These are phyloP conservation scores for Camellia japonica DNA, from an alignment of 148 eudicot species.

Conservation along the genomic window DNA sequence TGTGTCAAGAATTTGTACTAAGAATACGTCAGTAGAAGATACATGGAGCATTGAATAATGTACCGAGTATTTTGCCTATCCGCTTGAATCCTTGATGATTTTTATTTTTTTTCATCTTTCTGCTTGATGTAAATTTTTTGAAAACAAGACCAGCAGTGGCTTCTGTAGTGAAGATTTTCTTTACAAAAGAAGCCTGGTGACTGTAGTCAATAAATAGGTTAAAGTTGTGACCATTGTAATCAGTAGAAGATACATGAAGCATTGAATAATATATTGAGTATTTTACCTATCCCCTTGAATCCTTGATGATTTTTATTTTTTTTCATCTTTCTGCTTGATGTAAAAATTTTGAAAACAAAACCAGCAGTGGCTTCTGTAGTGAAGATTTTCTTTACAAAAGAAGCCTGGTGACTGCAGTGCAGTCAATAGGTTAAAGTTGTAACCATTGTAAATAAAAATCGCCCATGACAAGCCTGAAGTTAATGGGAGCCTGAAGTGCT, in stretches of 20 bases:
- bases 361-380: neutral
- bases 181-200: no score
- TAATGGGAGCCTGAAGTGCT: neutral
- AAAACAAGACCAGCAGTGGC: no score
- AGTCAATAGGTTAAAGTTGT: neutral
- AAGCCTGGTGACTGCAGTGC: neutral
- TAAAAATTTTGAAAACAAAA: neutral
- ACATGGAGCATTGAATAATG: no score
- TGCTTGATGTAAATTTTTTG: no score
- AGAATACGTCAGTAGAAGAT: no score
- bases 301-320: neutral
- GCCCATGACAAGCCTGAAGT: neutral
- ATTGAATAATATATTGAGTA: neutral
- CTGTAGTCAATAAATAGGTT: no score
- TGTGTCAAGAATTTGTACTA: no score
- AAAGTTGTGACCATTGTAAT: no score
- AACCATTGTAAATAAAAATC: neutral
- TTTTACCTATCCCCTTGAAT: no score
- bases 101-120: neutral
- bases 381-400: neutral
- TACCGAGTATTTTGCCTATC: no score
- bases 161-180: no score
- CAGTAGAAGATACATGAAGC: neutral
- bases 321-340: neutral
- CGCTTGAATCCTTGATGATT: neutral